A percentile compares a stretch with the other conserved stretches of the same genome.
Conservation (phyloP, 257 asterid genomes). For the Solanum gandarillasii region DNA sequence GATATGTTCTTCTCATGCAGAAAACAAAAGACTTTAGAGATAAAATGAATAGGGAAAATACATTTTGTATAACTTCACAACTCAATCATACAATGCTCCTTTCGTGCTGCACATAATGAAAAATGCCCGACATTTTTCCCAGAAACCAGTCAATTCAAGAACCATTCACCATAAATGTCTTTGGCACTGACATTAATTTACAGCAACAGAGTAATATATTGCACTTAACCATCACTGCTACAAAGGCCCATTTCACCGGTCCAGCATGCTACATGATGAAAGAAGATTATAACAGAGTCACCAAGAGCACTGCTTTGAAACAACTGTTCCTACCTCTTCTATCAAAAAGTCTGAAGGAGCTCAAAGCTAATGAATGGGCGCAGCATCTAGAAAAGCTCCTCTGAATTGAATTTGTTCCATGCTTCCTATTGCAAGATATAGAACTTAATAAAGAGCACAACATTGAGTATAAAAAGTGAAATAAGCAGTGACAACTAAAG, state of each 20-base stretch:
- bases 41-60: not conserved
- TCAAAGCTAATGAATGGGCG: slow-evolving; percentile 10
- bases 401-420: slow-evolving; percentile 98
- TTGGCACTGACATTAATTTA: slow-evolving; percentile 34
- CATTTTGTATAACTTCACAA: not conserved
- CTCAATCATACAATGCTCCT: not conserved
- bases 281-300: not conserved
- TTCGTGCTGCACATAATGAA: not conserved
- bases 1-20: not conserved
- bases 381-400: slow-evolving; percentile 85
- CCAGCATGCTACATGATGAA: slow-evolving; percentile 14
- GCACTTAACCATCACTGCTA: slow-evolving; percentile 18
- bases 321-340: slow-evolving; percentile 5
- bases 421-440: slow-evolving; percentile 55
- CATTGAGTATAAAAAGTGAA: not conserved
- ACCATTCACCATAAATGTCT: slow-evolving; percentile 16
- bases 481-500: not conserved
- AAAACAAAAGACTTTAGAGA: not conserved
- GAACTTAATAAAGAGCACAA: not conserved
- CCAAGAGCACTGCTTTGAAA: slow-evolving; percentile 7
- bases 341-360: slow-evolving; percentile 15
- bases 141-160: slow-evolving; percentile 12
- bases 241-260: slow-evolving; percentile 12
- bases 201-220: slow-evolving; percentile 23
- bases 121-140: not conserved